Percentiles rank a stretch among this genome's conserved stretches.
These are phyloP conservation scores for Cicer arietinum DNA, from an alignment of 306 rosid species.

Conservation along the genomic window DNA sequence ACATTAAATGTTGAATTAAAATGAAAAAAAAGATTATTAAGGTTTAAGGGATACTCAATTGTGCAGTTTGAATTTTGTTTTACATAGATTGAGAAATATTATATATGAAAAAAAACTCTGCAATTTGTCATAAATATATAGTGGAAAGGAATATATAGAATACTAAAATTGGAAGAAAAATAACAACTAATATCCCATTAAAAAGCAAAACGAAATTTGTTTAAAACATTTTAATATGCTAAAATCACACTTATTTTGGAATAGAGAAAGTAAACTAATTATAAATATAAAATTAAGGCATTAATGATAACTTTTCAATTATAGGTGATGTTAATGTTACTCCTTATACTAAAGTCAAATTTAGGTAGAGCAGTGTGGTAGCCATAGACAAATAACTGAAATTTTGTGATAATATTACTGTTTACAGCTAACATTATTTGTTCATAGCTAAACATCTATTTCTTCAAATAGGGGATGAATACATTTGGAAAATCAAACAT, in stretches of 20 bases:
- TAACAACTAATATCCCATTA: too few species aligned
- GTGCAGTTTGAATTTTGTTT: too few species aligned
- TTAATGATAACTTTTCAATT: neutral
- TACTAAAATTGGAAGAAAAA: too few species aligned
- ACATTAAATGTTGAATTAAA: neutral
- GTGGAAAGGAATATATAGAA: too few species aligned
- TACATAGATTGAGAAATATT: too few species aligned
- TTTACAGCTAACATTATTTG: constrained; percentile 11
- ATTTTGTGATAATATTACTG: constrained; percentile 6
- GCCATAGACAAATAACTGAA: constrained; percentile 3
- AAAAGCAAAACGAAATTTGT: too few species aligned
- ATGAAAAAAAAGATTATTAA: too few species aligned
- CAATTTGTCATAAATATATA: too few species aligned
- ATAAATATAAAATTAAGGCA: constrained; percentile 1
- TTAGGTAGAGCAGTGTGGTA: constrained; percentile 3
- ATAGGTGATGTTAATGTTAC: constrained; percentile 19
- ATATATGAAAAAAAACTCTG: too few species aligned
- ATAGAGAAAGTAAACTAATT: neutral
- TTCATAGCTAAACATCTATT: neutral
- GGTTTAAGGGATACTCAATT: too few species aligned
- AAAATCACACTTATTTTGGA: too few species aligned
- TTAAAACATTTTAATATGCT: too few species aligned
- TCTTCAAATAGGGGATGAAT: constrained; percentile 9
- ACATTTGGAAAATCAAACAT: neutral
- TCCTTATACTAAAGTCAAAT: neutral